These are phyloP conservation scores for Quaeritorhiza haematococci DNA, from an alignment of 371 early-diverging fungal genomes.

Conservation along the genomic window DNA sequence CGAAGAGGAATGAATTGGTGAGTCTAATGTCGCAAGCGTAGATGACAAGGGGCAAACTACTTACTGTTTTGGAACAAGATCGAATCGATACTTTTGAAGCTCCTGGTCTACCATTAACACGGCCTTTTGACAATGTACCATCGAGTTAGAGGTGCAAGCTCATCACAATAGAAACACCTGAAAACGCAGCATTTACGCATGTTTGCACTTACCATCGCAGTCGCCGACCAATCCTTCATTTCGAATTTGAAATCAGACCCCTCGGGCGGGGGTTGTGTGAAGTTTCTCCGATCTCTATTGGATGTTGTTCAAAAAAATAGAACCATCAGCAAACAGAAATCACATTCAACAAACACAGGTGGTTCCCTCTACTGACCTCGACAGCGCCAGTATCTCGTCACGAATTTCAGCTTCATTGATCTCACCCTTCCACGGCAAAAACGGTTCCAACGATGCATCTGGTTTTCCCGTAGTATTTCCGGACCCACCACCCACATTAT, in stretches of 20 bases:
- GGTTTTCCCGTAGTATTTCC: too few species aligned
- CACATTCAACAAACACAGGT: neutral
- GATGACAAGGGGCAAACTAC: slow-evolving; percentile 6
- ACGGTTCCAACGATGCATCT: too few species aligned
- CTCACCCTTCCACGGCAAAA: too few species aligned
- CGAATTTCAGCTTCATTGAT: slow-evolving; percentile 49
- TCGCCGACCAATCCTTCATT: slow-evolving; percentile 49
- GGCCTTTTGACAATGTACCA: slow-evolving; percentile 31
- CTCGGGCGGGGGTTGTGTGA: slow-evolving; percentile 59
- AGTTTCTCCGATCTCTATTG: slow-evolving; percentile 69
- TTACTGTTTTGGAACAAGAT: slow-evolving; percentile 62
- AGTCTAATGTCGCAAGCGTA: neutral
- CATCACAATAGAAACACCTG: too few species aligned
- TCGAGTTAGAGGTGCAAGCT: too few species aligned
- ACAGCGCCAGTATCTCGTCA: slow-evolving; percentile 48
- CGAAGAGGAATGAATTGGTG: neutral
- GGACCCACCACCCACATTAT: too few species aligned
- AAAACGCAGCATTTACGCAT: too few species aligned
- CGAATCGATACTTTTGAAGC: slow-evolving; percentile 56
- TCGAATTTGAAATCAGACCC: slow-evolving; percentile 65
- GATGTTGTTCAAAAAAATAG: slow-evolving; percentile 18
- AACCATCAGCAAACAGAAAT: neutral
- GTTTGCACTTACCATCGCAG: slow-evolving; percentile 35
- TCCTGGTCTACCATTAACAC: slow-evolving; percentile 53
- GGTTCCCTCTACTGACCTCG: slow-evolving; percentile 42